phyloP scores from a whole-genome alignment of 2,329 filamentous ascomycete genomes.

The Penicillium griseofulvum region DNA sequence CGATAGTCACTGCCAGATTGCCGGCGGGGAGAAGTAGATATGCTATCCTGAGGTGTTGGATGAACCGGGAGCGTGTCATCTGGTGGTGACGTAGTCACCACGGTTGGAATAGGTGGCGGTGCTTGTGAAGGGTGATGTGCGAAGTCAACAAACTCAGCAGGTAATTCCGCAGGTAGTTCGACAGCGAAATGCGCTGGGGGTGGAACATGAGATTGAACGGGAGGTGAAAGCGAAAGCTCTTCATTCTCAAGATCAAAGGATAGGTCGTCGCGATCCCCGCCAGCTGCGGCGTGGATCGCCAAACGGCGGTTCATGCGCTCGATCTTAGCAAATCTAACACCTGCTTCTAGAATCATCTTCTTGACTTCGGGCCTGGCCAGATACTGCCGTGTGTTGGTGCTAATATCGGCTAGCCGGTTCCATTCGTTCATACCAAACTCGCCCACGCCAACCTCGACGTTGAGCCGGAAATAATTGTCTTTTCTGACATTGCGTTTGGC shows the following conservation, averaged over 20 bases:
- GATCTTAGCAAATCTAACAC: constrained; percentile 80
- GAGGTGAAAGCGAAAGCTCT: constrained; percentile 22
- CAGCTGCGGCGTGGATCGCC: constrained; percentile 49
- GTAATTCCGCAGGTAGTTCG: constrained; percentile 61
- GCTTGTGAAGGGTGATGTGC: constrained; percentile 24
- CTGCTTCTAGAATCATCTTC: constrained; percentile 70
- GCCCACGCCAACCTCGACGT: constrained; percentile 91
- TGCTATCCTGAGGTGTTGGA: constrained; percentile 29
- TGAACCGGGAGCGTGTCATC: constrained; percentile 31
- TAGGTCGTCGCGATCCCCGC: constrained; percentile 27
- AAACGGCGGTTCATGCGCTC: constrained; percentile 70
- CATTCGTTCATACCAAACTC: constrained; percentile 99
- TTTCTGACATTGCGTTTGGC: constrained; percentile 73
- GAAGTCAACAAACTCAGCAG: constrained; percentile 50
- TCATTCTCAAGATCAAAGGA: constrained; percentile 31
- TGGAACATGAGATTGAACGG: constrained; percentile 30
- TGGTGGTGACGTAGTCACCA: constrained; percentile 25
- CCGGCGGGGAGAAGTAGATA: constrained; percentile 24
- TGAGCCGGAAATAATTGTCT: constrained; percentile 94
- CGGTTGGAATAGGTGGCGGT: constrained; percentile 13
- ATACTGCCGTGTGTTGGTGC: constrained; percentile 84
- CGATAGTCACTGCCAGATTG: constrained; percentile 31
- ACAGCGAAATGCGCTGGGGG: constrained; percentile 52
- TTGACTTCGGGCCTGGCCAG: constrained; percentile 72
- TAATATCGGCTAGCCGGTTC: constrained; percentile 90